A percentile compares a stretch with the other conserved stretches of the same genome.
These are phyloP conservation scores for Auriscalpium microsporum DNA, from an alignment of 768 basidiomycete species.

Conservation along the genomic window DNA sequence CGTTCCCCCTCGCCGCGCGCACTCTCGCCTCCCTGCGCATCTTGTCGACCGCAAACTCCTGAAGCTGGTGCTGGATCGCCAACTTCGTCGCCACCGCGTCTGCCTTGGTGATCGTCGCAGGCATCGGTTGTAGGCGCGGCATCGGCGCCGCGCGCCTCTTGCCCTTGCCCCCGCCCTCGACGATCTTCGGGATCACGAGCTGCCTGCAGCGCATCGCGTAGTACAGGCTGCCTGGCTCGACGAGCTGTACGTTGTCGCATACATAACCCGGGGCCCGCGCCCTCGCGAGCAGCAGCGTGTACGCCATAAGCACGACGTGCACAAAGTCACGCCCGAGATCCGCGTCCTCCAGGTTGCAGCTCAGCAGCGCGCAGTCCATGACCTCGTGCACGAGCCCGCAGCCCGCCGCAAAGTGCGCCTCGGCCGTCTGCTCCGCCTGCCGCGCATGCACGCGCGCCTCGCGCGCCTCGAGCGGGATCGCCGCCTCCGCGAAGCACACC, in stretches of 20 bases:
- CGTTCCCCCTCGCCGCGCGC: too few relatives aligned
- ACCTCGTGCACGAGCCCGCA: constrained; percentile 4
- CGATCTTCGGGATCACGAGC: neutral
- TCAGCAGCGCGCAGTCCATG: constrained; percentile 7
- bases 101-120: neutral
- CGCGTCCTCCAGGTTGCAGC: neutral
- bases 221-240: constrained; percentile 6
- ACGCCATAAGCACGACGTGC: constrained; percentile 6
- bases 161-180: too few relatives aligned
- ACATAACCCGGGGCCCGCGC: constrained; percentile 2
- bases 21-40: too few relatives aligned
- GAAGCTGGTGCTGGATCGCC: too few relatives aligned
- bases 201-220: constrained; percentile 6
- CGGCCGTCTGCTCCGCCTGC: neutral
- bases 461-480: constrained; percentile 2
- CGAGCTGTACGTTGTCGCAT: neutral
- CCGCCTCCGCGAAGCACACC: neutral
- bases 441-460: neutral
- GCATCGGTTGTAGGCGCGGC: neutral
- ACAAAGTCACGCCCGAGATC: constrained; percentile 4
- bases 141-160: neutral
- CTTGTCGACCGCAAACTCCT: too few relatives aligned
- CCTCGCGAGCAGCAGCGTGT: constrained; percentile 1
- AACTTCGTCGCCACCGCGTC: too few relatives aligned
- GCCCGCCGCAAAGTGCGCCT: constrained; percentile 7